These are phyloP conservation scores for Corymbia maculata DNA, from an alignment of 345 rosid genomes.

Conservation along the genomic window DNA sequence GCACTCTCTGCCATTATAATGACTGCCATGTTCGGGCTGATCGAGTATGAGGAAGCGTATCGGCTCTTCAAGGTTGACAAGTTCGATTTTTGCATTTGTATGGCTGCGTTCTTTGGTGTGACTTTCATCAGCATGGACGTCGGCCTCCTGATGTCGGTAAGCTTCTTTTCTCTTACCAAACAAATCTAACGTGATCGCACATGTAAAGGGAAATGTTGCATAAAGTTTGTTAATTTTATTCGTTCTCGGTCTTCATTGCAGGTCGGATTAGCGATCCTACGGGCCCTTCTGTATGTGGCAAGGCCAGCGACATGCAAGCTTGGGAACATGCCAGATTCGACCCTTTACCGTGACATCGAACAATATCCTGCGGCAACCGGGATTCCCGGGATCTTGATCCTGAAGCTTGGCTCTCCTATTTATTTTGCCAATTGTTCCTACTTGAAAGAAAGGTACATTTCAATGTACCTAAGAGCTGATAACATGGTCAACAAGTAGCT, in stretches of 20 bases:
- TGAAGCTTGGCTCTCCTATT: slow-evolving; percentile 83
- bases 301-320: slow-evolving; percentile 74
- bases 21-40: slow-evolving; percentile 87
- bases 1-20: slow-evolving; percentile 84
- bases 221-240: neutral
- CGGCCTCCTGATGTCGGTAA: slow-evolving; percentile 72
- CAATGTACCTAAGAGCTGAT: neutral
- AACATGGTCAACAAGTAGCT: neutral
- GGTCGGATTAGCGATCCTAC: slow-evolving; percentile 52
- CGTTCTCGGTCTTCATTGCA: neutral
- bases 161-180: neutral
- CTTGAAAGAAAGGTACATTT: slow-evolving; percentile 53
- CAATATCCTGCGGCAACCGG: slow-evolving; percentile 48
- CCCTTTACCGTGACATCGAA: slow-evolving; percentile 49
- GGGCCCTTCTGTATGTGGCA: slow-evolving; percentile 63
- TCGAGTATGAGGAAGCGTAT: slow-evolving; percentile 49
- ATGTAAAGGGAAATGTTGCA: neutral
- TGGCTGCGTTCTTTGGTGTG: slow-evolving; percentile 72
- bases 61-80: slow-evolving; percentile 72
- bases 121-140: slow-evolving; percentile 72
- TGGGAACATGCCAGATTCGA: slow-evolving; percentile 50
- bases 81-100: slow-evolving; percentile 72
- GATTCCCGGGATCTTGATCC: slow-evolving; percentile 39
- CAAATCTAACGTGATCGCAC: neutral
- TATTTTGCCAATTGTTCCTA: slow-evolving; percentile 74